phyloP scores from a whole-genome alignment of 495 filamentous ascomycete species.

The Xylaria scruposa region DNA sequence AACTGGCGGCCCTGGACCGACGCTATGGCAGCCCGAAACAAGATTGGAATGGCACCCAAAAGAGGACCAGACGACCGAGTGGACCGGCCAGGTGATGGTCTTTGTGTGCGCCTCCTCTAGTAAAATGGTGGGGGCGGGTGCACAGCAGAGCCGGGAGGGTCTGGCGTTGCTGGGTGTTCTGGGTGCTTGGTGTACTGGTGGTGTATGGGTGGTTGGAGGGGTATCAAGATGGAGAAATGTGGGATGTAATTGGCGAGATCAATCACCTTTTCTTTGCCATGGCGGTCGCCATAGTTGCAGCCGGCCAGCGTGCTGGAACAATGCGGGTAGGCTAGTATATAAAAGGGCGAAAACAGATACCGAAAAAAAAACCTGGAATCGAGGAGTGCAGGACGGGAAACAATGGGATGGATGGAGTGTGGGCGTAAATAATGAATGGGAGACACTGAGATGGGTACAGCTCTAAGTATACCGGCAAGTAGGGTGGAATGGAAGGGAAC shows the following conservation, averaged over 20 bases:
- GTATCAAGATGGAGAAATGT: constrained; percentile 2
- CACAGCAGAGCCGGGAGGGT: constrained; percentile 22
- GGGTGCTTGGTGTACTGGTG: neutral
- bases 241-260: constrained; percentile 18
- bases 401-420: constrained; percentile 18
- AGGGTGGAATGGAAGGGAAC: constrained; percentile 11
- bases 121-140: constrained; percentile 26
- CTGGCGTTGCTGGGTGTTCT: neutral
- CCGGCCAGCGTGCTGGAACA: constrained; percentile 31
- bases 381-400: constrained; percentile 16
- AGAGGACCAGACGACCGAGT: constrained; percentile 5
- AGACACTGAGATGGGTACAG: constrained; percentile 9
- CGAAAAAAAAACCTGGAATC: constrained; percentile 14
- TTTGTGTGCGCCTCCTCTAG: constrained; percentile 25
- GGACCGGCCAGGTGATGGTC: constrained; percentile 15
- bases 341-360: constrained; percentile 36
- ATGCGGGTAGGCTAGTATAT: constrained; percentile 23
- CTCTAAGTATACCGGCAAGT: neutral
- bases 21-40: constrained; percentile 31
- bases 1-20: constrained; percentile 15
- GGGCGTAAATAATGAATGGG: constrained; percentile 5
- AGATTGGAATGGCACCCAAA: constrained; percentile 29
- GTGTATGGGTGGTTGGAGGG: constrained; percentile 19
- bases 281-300: constrained; percentile 32
- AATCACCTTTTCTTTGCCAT: constrained; percentile 42